Base-by-base conservation (phyloP, 768 basidiomycete genomes). In the Psilocybe sp. region DNA sequence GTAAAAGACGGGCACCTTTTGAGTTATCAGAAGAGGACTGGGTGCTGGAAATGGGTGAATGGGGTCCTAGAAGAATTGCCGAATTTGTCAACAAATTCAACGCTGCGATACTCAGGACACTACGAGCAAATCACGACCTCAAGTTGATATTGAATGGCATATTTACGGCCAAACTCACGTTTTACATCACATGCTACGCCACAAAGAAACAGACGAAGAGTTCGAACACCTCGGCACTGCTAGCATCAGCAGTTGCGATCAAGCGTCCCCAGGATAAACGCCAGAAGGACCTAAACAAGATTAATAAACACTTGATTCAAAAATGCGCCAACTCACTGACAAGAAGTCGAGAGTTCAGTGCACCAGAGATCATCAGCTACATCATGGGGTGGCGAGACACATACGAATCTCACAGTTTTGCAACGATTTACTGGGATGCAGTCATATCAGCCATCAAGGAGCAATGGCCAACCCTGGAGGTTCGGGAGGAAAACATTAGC, bases 321-420 rank as follows among this genome's bases (percentile, higher is more conserved):
- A 58, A 64, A 1, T 69, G 69, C 33, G 56, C 64, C 0, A 69
- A 73, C 33, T 45, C 62, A 0, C 40, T 78, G 1, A 69, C 60
- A 16, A 28, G 59, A 0, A 49, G 70, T 18, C 62, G 69, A 32
- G 75, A 77, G 43, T 60, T 74, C 8, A 64, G 67, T n/a, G 68
- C 62, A 0, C 67, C 67, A 0, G 69, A 71, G 54, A 65, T 73
- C 2, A 59, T 74, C 0, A 57, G 57, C 9, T 71, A 73, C 40
- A 35, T 77, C 0, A 75, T 74, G 72, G 73, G 70, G 0, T 76
- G 70, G 72, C 69, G 69, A 0, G 74, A 75, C 41, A 37, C 51
- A 0, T 71, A 57, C n/a, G 36, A 55, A 10, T 76, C 72, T 0
- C 74, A 77, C 45, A 31, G 47, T 11, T 78, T 68, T 49, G 57